phyloP scores from a whole-genome alignment of 805 yeast species.

The Sungouiella blattae region DNA sequence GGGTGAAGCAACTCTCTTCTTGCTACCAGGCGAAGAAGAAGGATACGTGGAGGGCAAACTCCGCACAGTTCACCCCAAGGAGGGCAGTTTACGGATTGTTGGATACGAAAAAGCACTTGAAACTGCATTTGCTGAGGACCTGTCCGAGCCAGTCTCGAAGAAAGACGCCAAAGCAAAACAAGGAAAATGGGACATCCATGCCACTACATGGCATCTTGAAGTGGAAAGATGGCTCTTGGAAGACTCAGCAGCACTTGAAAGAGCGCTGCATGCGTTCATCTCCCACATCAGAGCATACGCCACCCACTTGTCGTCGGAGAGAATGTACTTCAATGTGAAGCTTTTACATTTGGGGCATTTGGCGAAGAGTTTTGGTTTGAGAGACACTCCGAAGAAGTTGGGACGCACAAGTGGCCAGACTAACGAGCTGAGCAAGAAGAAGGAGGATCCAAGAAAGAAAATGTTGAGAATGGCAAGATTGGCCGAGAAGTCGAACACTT shows the following conservation, averaged over 20 bases:
- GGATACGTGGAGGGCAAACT: slow-evolving; percentile 60
- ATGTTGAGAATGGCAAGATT: slow-evolving; percentile 73
- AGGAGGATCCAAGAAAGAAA: slow-evolving; percentile 67
- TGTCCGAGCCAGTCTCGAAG: slow-evolving; percentile 33
- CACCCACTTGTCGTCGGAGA: slow-evolving; percentile 82
- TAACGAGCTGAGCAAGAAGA: slow-evolving; percentile 32
- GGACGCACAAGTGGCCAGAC: slow-evolving; percentile 41
- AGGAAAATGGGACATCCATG: slow-evolving; percentile 83
- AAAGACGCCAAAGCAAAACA: slow-evolving; percentile 38
- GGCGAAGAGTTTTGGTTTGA: slow-evolving; percentile 89
- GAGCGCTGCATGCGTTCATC: slow-evolving; percentile 78
- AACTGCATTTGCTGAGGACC: slow-evolving; percentile 37
- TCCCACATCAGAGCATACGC: slow-evolving; percentile 95
- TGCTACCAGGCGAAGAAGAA: slow-evolving; percentile 89
- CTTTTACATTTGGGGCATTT: slow-evolving; percentile 89
- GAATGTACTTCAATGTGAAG: slow-evolving; percentile 76
- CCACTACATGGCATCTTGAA: slow-evolving; percentile 93
- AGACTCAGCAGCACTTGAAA: slow-evolving; percentile 53
- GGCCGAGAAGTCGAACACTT: slow-evolving; percentile 59
- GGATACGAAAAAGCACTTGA: slow-evolving; percentile 32
- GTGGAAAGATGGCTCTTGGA: slow-evolving; percentile 86
- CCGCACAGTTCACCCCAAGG: slow-evolving; percentile 36
- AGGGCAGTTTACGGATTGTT: slow-evolving; percentile 29
- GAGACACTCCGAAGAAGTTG: slow-evolving; percentile 88
- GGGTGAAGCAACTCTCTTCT: slow-evolving; percentile 75